A percentile compares a stretch with the other conserved stretches of the same genome.
Conservation (phyloP, 805 yeast species). For the Saturnispora mendoncae region DNA sequence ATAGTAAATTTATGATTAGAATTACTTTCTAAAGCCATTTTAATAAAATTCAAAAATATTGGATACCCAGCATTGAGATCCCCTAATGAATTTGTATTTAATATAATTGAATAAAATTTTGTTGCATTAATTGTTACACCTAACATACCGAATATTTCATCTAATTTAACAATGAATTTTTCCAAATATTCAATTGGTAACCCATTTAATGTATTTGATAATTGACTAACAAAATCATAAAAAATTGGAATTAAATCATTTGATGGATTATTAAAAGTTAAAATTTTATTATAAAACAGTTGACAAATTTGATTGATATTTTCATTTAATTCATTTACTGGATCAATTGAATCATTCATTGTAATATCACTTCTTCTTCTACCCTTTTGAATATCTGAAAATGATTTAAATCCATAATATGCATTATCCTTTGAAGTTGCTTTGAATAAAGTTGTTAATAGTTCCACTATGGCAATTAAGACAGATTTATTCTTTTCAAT, state of each 20-base stretch:
- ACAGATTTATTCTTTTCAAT: conserved; percentile 42
- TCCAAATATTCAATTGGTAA: conserved; percentile 19
- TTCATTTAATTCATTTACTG: conserved; percentile 16
- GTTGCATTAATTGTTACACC: conserved; percentile 27
- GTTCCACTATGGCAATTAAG: conserved; percentile 38
- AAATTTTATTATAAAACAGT: conserved; percentile 14
- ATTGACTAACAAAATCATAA: conserved; percentile 19
- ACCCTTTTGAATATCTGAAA: background rate
- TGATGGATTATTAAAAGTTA: conserved; percentile 10
- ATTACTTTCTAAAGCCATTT: conserved; percentile 15
- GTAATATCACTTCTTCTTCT: conserved; percentile 33
- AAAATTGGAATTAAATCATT: conserved; percentile 15
- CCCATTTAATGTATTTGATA: conserved; percentile 24
- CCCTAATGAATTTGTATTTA: conserved; percentile 21
- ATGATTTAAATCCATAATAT: conserved; percentile 24
- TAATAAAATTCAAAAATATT: conserved; percentile 17
- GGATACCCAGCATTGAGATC: conserved; percentile 14
- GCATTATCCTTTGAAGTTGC: conserved; percentile 25
- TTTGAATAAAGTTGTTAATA: conserved; percentile 35
- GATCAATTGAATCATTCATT: conserved; percentile 27
- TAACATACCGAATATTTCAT: conserved; percentile 13
- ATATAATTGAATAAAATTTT: conserved; percentile 30
- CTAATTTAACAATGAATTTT: conserved; percentile 14
- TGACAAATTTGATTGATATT: conserved; percentile 16
- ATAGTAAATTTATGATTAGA: conserved; percentile 26